phyloP scores from a whole-genome alignment of 2,329 filamentous ascomycete species.

The Zymoseptoria pseudotritici region DNA sequence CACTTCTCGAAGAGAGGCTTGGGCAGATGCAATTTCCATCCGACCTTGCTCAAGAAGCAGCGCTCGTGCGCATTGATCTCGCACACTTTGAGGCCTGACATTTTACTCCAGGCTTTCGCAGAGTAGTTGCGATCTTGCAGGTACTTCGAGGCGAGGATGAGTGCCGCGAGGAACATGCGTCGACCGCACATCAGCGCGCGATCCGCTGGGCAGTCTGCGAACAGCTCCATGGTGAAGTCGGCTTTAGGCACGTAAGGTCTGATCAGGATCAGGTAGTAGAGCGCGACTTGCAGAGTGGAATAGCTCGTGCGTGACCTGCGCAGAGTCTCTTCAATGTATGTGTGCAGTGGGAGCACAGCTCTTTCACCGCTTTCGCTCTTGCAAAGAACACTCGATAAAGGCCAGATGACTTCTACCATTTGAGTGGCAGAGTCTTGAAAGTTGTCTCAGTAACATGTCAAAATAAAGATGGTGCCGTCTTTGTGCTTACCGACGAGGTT shows the following conservation, averaged over 20 bases:
- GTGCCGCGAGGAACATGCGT: slow-evolving; percentile 90
- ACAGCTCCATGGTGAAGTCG: slow-evolving; percentile 82
- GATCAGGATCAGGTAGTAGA: slow-evolving; percentile 93
- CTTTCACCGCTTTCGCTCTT: slow-evolving; percentile 63
- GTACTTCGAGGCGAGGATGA: slow-evolving; percentile 96
- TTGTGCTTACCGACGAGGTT: slow-evolving; percentile 84
- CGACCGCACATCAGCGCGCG: slow-evolving; percentile 89
- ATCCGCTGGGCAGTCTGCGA: slow-evolving; percentile 60
- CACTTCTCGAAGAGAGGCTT: slow-evolving; percentile 84
- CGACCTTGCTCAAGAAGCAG: slow-evolving; percentile 78
- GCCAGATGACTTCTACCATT: slow-evolving; percentile 97
- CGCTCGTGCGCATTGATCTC: slow-evolving; percentile 98
- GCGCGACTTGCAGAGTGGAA: slow-evolving; percentile 89
- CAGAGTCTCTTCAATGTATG: slow-evolving; percentile 95
- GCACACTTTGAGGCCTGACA: slow-evolving; percentile 83
- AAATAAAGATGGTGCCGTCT: slow-evolving; percentile 7
- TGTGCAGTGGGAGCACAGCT: slow-evolving; percentile 79
- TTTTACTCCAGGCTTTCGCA: slow-evolving; percentile 96
- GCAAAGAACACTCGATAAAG: slow-evolving; percentile 72
- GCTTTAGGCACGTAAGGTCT: slow-evolving; percentile 77
- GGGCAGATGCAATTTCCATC: slow-evolving; percentile 91
- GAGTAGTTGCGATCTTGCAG: slow-evolving; percentile 97
- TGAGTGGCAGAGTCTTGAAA: slow-evolving; percentile 84
- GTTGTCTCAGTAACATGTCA: slow-evolving; percentile 29
- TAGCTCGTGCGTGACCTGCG: slow-evolving; percentile 93